Evolutionary conservation across 352 stramenopile genomes (phyloP).

Genomic region (Thalassiosira exigua): DNA sequence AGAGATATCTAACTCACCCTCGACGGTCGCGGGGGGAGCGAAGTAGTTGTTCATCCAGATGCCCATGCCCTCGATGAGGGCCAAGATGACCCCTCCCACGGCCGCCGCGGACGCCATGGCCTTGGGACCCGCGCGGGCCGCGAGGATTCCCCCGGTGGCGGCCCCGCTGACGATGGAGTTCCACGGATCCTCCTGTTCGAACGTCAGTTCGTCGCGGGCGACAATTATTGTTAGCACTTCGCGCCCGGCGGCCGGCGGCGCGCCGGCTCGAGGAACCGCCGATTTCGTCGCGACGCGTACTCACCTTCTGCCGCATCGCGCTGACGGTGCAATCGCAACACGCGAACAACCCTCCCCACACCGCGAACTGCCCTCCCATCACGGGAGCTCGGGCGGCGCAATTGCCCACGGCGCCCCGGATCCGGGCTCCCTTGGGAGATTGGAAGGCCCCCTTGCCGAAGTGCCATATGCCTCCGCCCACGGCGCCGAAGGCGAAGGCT

Average conservation of each 20-base stretch:
- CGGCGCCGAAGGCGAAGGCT: constrained; percentile 94
- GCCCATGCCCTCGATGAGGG: constrained; percentile 96
- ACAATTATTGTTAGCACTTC: background rate
- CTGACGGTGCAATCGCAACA: too few relatives aligned
- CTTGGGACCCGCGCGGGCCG: constrained; percentile 92
- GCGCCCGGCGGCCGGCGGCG: too few relatives aligned
- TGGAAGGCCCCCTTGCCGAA: too few relatives aligned
- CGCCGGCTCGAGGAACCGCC: too few relatives aligned
- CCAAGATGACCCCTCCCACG: constrained; percentile 94
- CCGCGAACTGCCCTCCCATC: too few relatives aligned
- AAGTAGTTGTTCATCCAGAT: constrained; percentile 91
- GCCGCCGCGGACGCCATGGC: constrained; percentile 92
- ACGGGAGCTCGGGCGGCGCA: too few relatives aligned
- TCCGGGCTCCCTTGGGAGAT: too few relatives aligned
- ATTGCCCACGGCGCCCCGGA: too few relatives aligned
- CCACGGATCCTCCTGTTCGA: constrained; percentile 96
- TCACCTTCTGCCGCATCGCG: constrained; percentile 91
- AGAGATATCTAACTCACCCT: too few relatives aligned
- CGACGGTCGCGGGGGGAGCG: constrained; percentile 5
- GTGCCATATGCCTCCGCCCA: constrained; percentile 96
- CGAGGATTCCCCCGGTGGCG: constrained; percentile 95
- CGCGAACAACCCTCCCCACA: too few relatives aligned
- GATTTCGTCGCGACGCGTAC: background rate
- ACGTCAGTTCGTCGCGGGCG: background rate
- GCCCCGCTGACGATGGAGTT: constrained; percentile 98